Evolutionary conservation across 1,139 yeast genomes (phyloP), one percentile per base, ranked within the genome.

Genomic region (Fermentozyma sake): DNA sequence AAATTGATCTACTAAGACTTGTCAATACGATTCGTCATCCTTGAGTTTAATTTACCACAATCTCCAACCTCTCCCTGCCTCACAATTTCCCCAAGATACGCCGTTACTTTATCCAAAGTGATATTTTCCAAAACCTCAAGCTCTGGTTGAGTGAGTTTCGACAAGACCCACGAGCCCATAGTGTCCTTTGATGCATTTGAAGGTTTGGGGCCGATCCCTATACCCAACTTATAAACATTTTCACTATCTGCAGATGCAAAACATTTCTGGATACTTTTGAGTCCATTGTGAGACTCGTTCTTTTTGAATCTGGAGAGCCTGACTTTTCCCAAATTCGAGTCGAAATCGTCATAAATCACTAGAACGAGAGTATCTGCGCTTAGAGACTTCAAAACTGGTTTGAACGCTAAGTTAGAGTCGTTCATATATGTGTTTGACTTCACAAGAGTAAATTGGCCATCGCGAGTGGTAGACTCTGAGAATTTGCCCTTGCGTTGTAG

Each of bases 201-300:
- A 1, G 72, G 72, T 36, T 66, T 66, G 4, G 72, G 72, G 1
- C 72, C 72, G 16, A 66, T 61, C 0, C 72, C 72, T 5, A 66
- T 41, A 0, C 68, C 70, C 16, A 66, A 41, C 36, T 62, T 63
- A 31, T 36, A 54, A 3, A 51, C 18, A 18, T 30, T 24, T 6
- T 29, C 14, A 12, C 5, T 10, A 16, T n/a, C 7, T 7, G 14
- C n/a, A 9, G 12, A 7, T 6, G 9, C 20, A 9, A 30, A 13
- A 14, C 16, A 33, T 11, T 32, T 36, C 23, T 43, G 45, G 8
- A 62, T 33, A n/a, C 54, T 44, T 28, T 52, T 54, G 25, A 66
- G 35, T 0, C 72, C 72, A 33, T 64, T 64, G 39, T 66, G 72
- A 2, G 67, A 58, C 34, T 62, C 70, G 29, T 54, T 60, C 29